Base-by-base conservation (phyloP, 1,284 basidiomycete species). In the Volvariella volvacea region DNA sequence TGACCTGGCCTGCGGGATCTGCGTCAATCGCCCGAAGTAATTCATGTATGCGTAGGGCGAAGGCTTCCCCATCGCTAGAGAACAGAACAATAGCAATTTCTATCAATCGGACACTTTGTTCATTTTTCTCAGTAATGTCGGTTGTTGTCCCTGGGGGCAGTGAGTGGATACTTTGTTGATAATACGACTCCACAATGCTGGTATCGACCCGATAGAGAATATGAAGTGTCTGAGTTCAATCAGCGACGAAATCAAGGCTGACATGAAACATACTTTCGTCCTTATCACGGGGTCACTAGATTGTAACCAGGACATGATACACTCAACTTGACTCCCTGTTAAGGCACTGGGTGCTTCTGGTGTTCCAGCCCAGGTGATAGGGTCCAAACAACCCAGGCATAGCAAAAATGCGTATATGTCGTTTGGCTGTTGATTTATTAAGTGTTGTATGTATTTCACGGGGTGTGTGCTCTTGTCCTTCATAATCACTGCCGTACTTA, bases 321-420 rank as follows among this genome's bases (percentile, higher is more conserved):
- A 66, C 47, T 81, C 80, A 22, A 88, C 85, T 47, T 88, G 85
- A 70, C 72, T 73, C 45, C 67, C 74, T 25, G 85, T 80, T 40
- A 88, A 59, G 3, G 77, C 63, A 2, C 76, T 62, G 28, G 73
- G 69, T 20, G 71, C 60, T 3, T 71, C 67, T 2, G 67, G 61
- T 3, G 70, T 79, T 7, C 85, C 86, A 3, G 83, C 80, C 86
- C 86, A 89, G 25, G 78, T 51, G 19, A 56, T 57, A 3, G 77
- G 70, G 50, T 80, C 71, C 9, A 88, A 49, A 37, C 68, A 74
- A 28, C 71, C 65, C 37, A 89, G 57, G 50, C 83, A 88, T 1
- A 69, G 66, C 8, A 89, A 55, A 51, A 87, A 86, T 10, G 81
- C 52, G 59, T 80, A 80, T 43, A 77, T 63, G 36, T 83, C 76